Base-by-base conservation (phyloP, 2,329 filamentous ascomycete genomes). In the Akanthomyces dipterigenus region DNA sequence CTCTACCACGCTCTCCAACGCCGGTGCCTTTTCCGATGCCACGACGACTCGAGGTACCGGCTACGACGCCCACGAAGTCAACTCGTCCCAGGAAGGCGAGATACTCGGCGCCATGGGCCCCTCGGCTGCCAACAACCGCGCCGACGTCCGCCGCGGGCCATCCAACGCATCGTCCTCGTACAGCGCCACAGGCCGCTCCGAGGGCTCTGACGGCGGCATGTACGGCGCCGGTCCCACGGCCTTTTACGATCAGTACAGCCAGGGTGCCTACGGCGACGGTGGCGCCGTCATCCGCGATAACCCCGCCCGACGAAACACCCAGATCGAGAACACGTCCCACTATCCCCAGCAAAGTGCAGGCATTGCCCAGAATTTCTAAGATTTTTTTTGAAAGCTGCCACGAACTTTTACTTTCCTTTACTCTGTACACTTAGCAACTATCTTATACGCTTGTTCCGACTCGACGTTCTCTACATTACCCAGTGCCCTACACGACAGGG, bases 131-230 rank as follows among this genome's bases (percentile, higher is more conserved):
- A 82, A 84, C 64, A 88, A 89, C 73, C 82, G 85, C 57, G 80
- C 77, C 54, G 90, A 91, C 66, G 89, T 98, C 40, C 90, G 89
- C 66, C 89, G 95, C 59, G 95, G 95, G 1, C 88, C 91, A 2
- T 98, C 93, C 6, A 98, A 98, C 70, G 95, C 95, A 6, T 99
- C 95, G 0, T 98, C 95, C 0, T 93, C 91, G 1, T 99, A 98
- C 77, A 97, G 93, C 65, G 88, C 88, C 14, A 89, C 86, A 8
- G 87, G 86, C 49, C 85, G 85, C 63, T 97, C 93, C 0, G 87
- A 89, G 62, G 83, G 81, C 11, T 88, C 86, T 14, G 85, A 87
- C 24, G 76, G 74, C 59, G 74, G 77, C 60, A 80, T 77, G 45
- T 73, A 83, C 67, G 77, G 78, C 46, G 76, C 75, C 42, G 75